Conservation (phyloP, 192 early-diverging fungal species). For the Rhizophagus prolifer region DNA sequence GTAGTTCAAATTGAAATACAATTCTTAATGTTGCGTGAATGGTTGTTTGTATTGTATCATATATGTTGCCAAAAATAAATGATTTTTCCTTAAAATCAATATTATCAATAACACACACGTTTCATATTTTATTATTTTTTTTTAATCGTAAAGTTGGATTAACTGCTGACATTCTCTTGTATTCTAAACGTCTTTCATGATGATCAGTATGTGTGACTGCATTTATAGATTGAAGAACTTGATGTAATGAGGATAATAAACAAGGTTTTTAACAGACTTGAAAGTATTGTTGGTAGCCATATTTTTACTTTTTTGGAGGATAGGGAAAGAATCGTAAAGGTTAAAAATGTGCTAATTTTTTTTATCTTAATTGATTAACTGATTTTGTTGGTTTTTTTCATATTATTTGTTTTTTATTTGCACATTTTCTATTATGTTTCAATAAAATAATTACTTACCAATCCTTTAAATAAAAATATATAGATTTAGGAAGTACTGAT, state of each 20-base stretch:
- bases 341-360: constrained; percentile 2
- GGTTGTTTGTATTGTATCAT: not conserved
- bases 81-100: constrained; percentile 10
- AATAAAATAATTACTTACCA: too few species aligned
- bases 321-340: not conserved
- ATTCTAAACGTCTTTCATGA: constrained; percentile 3
- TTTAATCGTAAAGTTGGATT: not conserved
- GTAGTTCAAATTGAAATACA: too few species aligned
- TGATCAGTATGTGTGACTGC: not conserved
- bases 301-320: not conserved
- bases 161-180: not conserved
- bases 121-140: not conserved
- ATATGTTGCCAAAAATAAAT: constrained; percentile 13
- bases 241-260: not conserved
- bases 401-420: too few species aligned
- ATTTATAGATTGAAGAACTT: not conserved
- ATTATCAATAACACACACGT: constrained; percentile 13
- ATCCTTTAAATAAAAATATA: too few species aligned
- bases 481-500: too few species aligned
- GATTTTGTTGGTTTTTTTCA: too few species aligned
- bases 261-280: not conserved
- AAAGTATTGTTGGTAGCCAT: not conserved
- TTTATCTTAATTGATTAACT: too few species aligned
- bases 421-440: too few species aligned
- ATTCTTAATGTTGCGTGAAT: too few species aligned